Evolutionary conservation across 2,329 filamentous ascomycete genomes (phyloP), one percentile per base, ranked within the genome.

Genomic region (Fusarium oligoseptatum): DNA sequence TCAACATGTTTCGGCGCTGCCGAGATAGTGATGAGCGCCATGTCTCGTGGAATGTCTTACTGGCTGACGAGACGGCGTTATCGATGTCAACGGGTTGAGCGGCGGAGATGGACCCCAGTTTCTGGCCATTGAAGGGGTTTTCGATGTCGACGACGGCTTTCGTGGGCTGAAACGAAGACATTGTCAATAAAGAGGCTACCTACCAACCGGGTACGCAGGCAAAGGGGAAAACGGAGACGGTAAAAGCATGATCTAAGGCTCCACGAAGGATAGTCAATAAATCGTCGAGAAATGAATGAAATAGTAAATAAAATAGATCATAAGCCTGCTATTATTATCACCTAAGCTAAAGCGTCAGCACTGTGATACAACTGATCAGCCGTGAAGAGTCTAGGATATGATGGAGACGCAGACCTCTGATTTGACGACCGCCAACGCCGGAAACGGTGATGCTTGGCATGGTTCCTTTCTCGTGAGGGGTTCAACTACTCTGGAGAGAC

Each of bases 21-120:
- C 91, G 87, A 45, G 94, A 93, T 14, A 90, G 91, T 71, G 89
- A 88, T 71, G 89, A 86, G 74, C 85, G 86, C 91, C 94, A 94
- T 71, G 83, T 80, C 72, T 94, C 88, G 52, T 14, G n/a, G 82
- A 95, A 95, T 32, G 94, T 94, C 83, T 92, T 92, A 79, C 94
- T 92, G 67, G 95, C 94, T 43, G 94, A 94, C 41, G 89, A 87
- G 64, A 97, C 94, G 64, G 95, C 94, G 68, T 93, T 86, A 82
- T 90, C 89, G 80, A 91, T 85, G 84, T 95, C 93, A n/a, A 45
- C 20, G 2, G 41, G 2, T 22, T 74, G 71, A 0, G 72, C 72
- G 2, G 71, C 67, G 4, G 72, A 72, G 6, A 74, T 17, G 1
- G 45, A 50, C 3, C 45, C 45, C 9, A 50, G 45, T 15, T 50